These are phyloP conservation scores for Phaeoacremonium minimum DNA, from an alignment of 2,329 filamentous ascomycete genomes.

Conservation along the genomic window DNA sequence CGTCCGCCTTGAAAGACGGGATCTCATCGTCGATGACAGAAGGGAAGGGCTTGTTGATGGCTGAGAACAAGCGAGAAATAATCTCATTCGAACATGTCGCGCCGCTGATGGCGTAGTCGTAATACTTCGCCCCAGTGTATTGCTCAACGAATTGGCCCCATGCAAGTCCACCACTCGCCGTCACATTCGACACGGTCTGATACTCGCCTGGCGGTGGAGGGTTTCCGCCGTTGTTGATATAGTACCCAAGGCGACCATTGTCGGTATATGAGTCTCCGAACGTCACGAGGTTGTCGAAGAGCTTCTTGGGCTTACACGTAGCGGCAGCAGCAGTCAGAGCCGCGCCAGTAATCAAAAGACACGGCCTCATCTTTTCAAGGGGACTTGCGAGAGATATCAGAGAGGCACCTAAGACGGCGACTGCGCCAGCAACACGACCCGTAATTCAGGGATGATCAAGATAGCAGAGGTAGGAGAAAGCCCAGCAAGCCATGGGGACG, in stretches of 20 bases:
- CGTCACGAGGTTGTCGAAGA: conserved; percentile 59
- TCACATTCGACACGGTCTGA: conserved; percentile 41
- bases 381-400: conserved; percentile 3
- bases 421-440: no score
- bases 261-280: conserved; percentile 79
- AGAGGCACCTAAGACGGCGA: conserved; percentile 1
- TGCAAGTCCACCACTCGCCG: conserved; percentile 60
- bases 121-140: conserved; percentile 50
- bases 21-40: conserved; percentile 59
- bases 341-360: conserved; percentile 13
- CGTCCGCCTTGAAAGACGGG: conserved; percentile 49
- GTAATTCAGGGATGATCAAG: no score
- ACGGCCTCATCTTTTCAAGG: conserved; percentile 14
- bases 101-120: conserved; percentile 70
- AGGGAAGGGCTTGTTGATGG: conserved; percentile 54
- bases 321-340: conserved; percentile 10
- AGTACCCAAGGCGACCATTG: conserved; percentile 62
- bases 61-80: conserved; percentile 47
- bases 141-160: conserved; percentile 67
- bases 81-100: conserved; percentile 70
- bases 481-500: no score
- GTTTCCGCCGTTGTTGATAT: conserved; percentile 50
- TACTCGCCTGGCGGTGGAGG: conserved; percentile 57
- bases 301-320: conserved; percentile 18
- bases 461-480: no score